Evolutionary conservation across 768 basidiomycete species (phyloP), one percentile per base, ranked within the genome.

Genomic region (Hysterangium stoloniferum): DNA sequence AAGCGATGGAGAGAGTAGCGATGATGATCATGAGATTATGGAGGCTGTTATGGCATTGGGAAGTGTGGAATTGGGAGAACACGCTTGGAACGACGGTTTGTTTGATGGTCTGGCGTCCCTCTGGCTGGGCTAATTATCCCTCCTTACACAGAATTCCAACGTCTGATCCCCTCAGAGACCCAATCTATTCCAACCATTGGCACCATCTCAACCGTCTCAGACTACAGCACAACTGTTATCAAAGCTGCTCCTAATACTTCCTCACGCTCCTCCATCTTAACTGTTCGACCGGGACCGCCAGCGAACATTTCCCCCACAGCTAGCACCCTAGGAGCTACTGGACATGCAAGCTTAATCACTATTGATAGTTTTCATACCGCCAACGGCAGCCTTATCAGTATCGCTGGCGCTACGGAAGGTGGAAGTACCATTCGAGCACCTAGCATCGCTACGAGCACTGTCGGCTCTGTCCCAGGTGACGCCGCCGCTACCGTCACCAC

Each of bases 221-320:
- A 79, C 46, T 89, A 89, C 64, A 85, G 80, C 62, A 84, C 77
- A 2, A 77, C 80, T 20, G 84, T 83, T 60, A 71, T 88, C 56
- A 75, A 77, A 34, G 67, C 70, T 38, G 73, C 74, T 56, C 68
- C 64, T 45, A 67, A 56, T 17, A 69, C 71, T 57, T 61, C 66
- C 55, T 61, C 69, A 31, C 64, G 66, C 43, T 88, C 84, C 8
- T 87, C 85, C 28, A 76, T 88, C 61, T 71, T 88, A 52, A 89
- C 86, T 43, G 77, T 86, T 56, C 75, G 76, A 31, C 77, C 78
- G 6, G 70, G 70, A 28, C 73, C 71, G 34, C 71, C 78, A 56
- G 76, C 76, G 6, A 76, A 77, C 56, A 64, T 62, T 29, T 67
- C 68, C 25, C 64, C 72, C 12, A 65, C 68, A 8, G 69, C 67